phyloP scores from a whole-genome alignment of 1,284 basidiomycete species.

The Ustilago cynodontis region DNA sequence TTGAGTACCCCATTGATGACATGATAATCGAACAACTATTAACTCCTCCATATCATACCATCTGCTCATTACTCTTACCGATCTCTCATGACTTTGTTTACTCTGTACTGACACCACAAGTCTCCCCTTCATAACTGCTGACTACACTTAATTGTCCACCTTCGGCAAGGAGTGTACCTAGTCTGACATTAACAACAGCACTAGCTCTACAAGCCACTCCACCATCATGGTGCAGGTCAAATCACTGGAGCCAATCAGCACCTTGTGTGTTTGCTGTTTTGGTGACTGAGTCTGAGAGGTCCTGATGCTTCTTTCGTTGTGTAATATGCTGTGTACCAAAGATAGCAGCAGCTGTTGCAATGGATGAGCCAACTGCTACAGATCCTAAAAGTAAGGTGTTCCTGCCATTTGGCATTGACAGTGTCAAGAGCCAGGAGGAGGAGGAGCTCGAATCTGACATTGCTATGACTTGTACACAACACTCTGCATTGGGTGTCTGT shows the following conservation, averaged over 20 bases:
- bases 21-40: too few species aligned
- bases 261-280: constrained; percentile 40
- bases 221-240: constrained; percentile 39
- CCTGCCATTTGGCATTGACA: constrained; percentile 30
- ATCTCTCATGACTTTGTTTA: too few species aligned
- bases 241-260: constrained; percentile 39
- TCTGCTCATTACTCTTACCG: too few species aligned
- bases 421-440: constrained; percentile 36
- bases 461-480: background rate
- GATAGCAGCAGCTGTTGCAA: constrained; percentile 53
- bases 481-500: too few species aligned
- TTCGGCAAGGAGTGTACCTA: too few species aligned
- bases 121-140: too few species aligned
- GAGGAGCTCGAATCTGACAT: constrained; percentile 44
- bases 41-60: too few species aligned
- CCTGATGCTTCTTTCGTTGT: constrained; percentile 45
- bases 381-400: constrained; percentile 49
- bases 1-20: too few species aligned
- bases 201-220: too few species aligned
- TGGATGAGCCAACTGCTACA: constrained; percentile 61
- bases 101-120: too few species aligned
- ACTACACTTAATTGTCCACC: too few species aligned
- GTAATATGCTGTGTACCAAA: constrained; percentile 52
- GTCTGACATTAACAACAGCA: too few species aligned
- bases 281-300: constrained; percentile 46